Base-by-base conservation (phyloP, 2,329 filamentous ascomycete species). In the Orbilia blumenaviensis region DNA sequence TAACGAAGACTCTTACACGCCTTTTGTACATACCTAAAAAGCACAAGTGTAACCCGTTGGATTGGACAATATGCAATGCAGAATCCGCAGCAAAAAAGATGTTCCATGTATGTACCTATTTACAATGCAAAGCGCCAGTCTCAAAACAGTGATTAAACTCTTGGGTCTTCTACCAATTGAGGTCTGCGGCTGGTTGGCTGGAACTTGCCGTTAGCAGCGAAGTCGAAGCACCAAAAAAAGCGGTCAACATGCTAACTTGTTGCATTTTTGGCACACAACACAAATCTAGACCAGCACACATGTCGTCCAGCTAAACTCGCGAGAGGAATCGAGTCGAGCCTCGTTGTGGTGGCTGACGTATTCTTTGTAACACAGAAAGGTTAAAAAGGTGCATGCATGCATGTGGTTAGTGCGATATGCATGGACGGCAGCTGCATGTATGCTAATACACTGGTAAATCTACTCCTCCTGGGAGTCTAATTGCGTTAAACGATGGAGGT, bases 211-310 rank as follows among this genome's bases (percentile, higher is more conserved):
- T 36, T 32, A 5, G n/a, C n/a, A n/a, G n/a, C n/a, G n/a, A n/a
- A n/a, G n/a, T n/a, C n/a, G n/a, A 2, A 50, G 10, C 12, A 18
- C 2, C 8, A 3, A 7, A 3, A 42, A 16, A 18, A 12, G 14
- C 36, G 1, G 2, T 27, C 48, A 54, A 54, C 48, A 54, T 29
- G 21, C n/a, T 36, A 54, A 14, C 21, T 54, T 36, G 48, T 54
- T 54, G 48, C 48, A 54, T 54, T 54, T 54, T 36, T 54, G 48
- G 48, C 48, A 1, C 6, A 23, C 48, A 54, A 54, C 48, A 54
- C 48, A 36, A 54, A 36, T 34, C n/a, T 10, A 6, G 16, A 6
- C 1, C 7, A 14, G 18, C 27, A 34, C n/a, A n/a, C n/a, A 44
- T 10, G 41, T 23, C 38, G n/a, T 41, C 38, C 4, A 41, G n/a